phyloP scores from a whole-genome alignment of 306 rosid genomes.

The Aeschynomene evenia region DNA sequence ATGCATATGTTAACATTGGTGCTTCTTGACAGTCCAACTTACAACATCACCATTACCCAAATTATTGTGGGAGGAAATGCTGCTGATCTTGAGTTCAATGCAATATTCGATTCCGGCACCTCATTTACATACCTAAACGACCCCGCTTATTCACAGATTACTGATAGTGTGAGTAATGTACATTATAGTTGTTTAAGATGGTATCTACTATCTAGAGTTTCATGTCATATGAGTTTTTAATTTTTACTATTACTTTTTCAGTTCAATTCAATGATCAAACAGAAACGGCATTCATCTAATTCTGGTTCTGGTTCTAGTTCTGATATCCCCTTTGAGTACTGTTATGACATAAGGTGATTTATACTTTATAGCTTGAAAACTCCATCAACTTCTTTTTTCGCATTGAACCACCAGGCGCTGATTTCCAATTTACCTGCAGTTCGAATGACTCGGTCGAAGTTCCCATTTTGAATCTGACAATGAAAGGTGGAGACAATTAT shows the following conservation, averaged over 20 bases:
- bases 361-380: slow-evolving; percentile 15
- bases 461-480: slow-evolving; percentile 57
- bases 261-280: slow-evolving; percentile 48
- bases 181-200: slow-evolving; percentile 1
- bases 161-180: slow-evolving; percentile 52
- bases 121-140: slow-evolving; percentile 77
- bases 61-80: slow-evolving; percentile 46
- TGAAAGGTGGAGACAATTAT: slow-evolving; percentile 71
- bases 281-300: slow-evolving; percentile 27
- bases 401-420: slow-evolving; percentile 21
- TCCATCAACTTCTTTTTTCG: background rate
- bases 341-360: slow-evolving; percentile 62
- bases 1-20: slow-evolving; percentile 27
- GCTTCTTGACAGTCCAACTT: slow-evolving; percentile 58
- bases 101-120: slow-evolving; percentile 88
- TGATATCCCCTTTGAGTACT: slow-evolving; percentile 71
- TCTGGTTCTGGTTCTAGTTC: slow-evolving; percentile 1
- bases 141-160: slow-evolving; percentile 66
- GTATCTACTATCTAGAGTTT: slow-evolving; percentile 2
- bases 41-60: slow-evolving; percentile 70
- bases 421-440: slow-evolving; percentile 47
- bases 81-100: slow-evolving; percentile 50
- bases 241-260: slow-evolving; percentile 37
- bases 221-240: slow-evolving; percentile 7
- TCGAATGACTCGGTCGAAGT: slow-evolving; percentile 29